Evolutionary conservation across 768 basidiomycete species (phyloP).

Genomic region (Cytidiella melzeri): DNA sequence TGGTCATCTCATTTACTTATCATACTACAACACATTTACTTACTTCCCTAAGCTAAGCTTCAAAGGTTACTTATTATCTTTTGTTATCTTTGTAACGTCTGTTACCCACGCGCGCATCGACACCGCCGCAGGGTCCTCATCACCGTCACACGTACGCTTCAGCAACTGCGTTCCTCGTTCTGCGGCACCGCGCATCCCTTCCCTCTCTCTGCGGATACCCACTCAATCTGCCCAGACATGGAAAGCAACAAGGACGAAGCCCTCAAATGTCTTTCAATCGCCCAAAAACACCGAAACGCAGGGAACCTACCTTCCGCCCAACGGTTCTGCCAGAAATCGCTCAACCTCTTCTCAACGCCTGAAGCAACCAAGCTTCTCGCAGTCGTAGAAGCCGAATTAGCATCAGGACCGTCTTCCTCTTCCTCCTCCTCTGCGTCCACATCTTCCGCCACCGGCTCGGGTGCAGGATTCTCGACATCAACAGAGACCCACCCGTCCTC

Average conservation of each 20-base stretch:
- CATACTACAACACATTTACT: background rate
- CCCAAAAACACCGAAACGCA: conserved; percentile 65
- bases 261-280: conserved; percentile 71
- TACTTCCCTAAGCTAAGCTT: too few relatives aligned
- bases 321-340: conserved; percentile 87
- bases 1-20: background rate
- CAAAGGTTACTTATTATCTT: too few relatives aligned
- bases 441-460: conserved; percentile 27
- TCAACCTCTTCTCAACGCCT: conserved; percentile 72
- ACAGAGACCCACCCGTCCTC: conserved; percentile 71
- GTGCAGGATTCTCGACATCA: conserved; percentile 39
- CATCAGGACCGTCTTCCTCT: conserved; percentile 28
- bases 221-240: conserved; percentile 33
- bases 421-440: conserved; percentile 36
- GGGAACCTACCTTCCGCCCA: conserved; percentile 73
- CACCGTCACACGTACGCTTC: conserved; percentile 3
- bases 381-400: conserved; percentile 53
- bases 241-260: conserved; percentile 92
- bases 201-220: background rate
- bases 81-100: too few relatives aligned
- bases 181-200: background rate
- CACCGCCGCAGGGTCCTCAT: too few relatives aligned
- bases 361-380: conserved; percentile 66
- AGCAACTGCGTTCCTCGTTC: background rate
- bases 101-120: too few relatives aligned